phyloP scores from a whole-genome alignment of 495 filamentous ascomycete species.

The Aspergillus biplanus region DNA sequence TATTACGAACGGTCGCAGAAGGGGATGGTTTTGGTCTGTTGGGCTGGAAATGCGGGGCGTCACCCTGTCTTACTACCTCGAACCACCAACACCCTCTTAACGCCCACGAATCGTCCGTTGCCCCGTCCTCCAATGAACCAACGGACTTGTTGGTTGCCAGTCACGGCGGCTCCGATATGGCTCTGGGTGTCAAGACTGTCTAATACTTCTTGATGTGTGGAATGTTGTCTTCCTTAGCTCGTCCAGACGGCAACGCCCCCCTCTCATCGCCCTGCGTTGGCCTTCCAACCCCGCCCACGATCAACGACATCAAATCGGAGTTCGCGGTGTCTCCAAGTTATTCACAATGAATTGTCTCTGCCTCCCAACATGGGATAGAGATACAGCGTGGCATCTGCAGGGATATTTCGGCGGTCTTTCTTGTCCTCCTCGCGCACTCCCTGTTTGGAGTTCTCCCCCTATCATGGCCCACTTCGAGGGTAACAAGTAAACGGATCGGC shows the following conservation, averaged over 20 bases:
- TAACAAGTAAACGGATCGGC: neutral
- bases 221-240: too few species aligned
- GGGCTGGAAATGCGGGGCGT: neutral
- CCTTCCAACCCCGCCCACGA: neutral
- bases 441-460: neutral
- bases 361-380: neutral
- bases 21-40: neutral
- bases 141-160: neutral
- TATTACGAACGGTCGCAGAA: neutral
- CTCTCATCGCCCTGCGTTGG: neutral
- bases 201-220: neutral
- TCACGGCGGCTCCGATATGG: neutral
- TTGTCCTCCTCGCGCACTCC: neutral
- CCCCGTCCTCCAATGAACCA: neutral
- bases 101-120: neutral
- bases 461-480: neutral
- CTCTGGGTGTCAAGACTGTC: neutral
- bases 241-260: neutral
- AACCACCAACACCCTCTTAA: conserved; percentile 1
- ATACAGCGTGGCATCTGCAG: neutral
- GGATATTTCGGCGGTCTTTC: neutral
- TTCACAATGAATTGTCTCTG: neutral
- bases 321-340: neutral
- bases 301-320: neutral
- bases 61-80: neutral